Base-by-base conservation (phyloP, 352 stramenopile species). In the Pilasporangium apinafurcum region DNA sequence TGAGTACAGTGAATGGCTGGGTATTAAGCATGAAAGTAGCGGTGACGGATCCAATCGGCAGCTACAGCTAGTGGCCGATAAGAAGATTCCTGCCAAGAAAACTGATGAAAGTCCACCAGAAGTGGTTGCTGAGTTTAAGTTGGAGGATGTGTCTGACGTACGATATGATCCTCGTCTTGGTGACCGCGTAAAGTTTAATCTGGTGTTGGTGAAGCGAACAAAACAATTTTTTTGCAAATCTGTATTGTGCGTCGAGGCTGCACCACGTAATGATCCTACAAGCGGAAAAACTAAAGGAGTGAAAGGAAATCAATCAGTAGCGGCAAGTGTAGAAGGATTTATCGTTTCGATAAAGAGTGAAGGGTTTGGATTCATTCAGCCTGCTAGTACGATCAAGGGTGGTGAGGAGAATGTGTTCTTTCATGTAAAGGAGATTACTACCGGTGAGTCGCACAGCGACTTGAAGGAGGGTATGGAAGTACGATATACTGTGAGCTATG, bases 351-450 rank as follows among this genome's bases (percentile, higher is more conserved):
- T 89, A 44, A 87, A 86, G 37, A 45, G 46, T 5, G 76, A 92
- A 50, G 74, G 74, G 5, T 92, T 87, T 45, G 79, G 79, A 6
- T 92, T 92, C 36, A 88, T 92, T 37, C 55, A 83, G 25, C 76
- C 72, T 32, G 67, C 61, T 10, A 53, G 68, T 26, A 65, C 58
- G 9, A 62, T 10, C 16, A 14, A 12, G 9, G 68, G 64, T 3
- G 44, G 67, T 2, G 65, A 66, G 20, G 72, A 86, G 46, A 86
- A 83, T 42, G 25, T 92, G 27, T 92, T 84, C 50, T 92, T 92
- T 57, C 79, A 87, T 52, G 60, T 92, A 22, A 88, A 84, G 27
- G 79, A 87, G 14, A 59, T 92, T 21, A 64, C 61, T 16, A 71
- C 60, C 0, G 65, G 63, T 22, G 61, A 83, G 47, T 74, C 62